These are phyloP conservation scores for Termitomyces sp. DNA, from an alignment of 768 basidiomycete genomes.

Conservation along the genomic window DNA sequence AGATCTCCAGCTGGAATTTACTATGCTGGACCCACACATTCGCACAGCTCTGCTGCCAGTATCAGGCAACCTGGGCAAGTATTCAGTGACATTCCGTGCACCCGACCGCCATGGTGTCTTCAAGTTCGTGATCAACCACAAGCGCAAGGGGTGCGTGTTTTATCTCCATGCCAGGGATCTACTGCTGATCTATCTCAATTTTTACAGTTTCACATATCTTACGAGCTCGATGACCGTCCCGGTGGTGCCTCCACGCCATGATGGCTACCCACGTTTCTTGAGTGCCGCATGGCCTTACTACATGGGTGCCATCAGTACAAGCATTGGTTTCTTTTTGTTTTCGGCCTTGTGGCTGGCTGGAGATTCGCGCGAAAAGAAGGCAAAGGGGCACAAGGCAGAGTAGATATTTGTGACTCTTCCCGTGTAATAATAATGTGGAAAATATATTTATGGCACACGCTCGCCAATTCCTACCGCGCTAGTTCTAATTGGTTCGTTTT, in stretches of 20 bases:
- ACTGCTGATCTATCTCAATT: conserved; percentile 4
- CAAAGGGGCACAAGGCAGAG: conserved; percentile 39
- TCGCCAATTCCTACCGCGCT: not conserved
- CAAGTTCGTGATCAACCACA: conserved; percentile 92
- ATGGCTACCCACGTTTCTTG: conserved; percentile 94
- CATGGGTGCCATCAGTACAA: conserved; percentile 84
- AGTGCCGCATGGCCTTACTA: conserved; percentile 97
- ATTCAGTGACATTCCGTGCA: conserved; percentile 79
- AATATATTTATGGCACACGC: conserved; percentile 8
- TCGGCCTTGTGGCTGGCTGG: conserved; percentile 84
- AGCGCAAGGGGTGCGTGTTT: conserved; percentile 73
- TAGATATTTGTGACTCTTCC: conserved; percentile 21
- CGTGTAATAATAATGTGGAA: conserved; percentile 6
- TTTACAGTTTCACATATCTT: conserved; percentile 69
- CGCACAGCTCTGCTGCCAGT: conserved; percentile 72
- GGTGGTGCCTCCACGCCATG: conserved; percentile 90
- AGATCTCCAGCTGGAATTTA: conserved; percentile 94
- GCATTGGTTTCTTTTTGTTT: conserved; percentile 82
- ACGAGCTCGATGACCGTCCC: conserved; percentile 73
- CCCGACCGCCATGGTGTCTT: conserved; percentile 98
- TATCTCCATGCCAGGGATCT: not conserved
- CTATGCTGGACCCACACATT: conserved; percentile 97
- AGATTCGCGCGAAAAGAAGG: conserved; percentile 64
- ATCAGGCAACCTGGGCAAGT: conserved; percentile 55
- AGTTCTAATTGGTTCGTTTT: not conserved